These are phyloP conservation scores for Podospora bellae-mahoneyi DNA, from an alignment of 495 filamentous ascomycete genomes.

Conservation along the genomic window DNA sequence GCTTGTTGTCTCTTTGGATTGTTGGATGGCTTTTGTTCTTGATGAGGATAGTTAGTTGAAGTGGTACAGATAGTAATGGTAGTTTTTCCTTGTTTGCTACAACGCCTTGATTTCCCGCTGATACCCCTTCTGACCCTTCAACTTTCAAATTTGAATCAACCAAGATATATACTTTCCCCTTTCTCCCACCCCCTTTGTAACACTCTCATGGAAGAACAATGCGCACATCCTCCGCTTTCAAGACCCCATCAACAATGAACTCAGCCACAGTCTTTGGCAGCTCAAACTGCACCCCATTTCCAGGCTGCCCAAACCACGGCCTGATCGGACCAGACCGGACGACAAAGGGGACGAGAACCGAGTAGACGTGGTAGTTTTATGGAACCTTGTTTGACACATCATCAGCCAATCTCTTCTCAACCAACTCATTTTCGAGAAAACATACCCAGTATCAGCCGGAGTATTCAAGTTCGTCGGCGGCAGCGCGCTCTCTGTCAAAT, in stretches of 20 bases:
- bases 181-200: background rate
- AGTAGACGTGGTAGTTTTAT: constrained; percentile 57
- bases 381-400: constrained; percentile 32
- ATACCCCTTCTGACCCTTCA: background rate
- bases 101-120: background rate
- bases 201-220: constrained; percentile 11
- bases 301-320: constrained; percentile 58
- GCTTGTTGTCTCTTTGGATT: background rate
- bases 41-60: too few relatives aligned
- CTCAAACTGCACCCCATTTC: constrained; percentile 50
- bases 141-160: background rate
- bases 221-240: constrained; percentile 22
- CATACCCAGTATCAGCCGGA: background rate
- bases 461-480: constrained; percentile 31
- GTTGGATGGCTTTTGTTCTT: background rate
- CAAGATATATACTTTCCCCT: background rate
- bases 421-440: background rate
- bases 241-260: constrained; percentile 18
- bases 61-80: background rate
- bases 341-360: constrained; percentile 42
- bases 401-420: background rate
- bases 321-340: constrained; percentile 51
- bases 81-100: background rate
- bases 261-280: constrained; percentile 17
- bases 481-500: constrained; percentile 40